phyloP scores from a whole-genome alignment of 2,329 filamentous ascomycete species.

The Diaporthe capsici region DNA sequence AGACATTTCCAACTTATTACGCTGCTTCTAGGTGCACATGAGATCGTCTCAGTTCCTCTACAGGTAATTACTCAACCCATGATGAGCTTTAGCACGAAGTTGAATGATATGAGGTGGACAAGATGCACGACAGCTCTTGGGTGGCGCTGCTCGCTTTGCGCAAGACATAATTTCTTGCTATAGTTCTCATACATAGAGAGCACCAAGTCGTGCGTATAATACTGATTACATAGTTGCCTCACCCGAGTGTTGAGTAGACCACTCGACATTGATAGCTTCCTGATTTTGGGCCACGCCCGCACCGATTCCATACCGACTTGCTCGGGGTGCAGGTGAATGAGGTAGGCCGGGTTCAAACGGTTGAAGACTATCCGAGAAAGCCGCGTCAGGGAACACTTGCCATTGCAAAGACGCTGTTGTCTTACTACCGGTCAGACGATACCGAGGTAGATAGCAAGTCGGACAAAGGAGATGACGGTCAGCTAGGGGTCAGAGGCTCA shows the following conservation, averaged over 20 bases:
- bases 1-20: neutral
- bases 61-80: neutral
- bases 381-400: neutral
- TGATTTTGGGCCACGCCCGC: neutral
- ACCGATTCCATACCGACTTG: neutral
- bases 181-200: no score
- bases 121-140: neutral
- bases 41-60: neutral
- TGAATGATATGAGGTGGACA: neutral
- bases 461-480: neutral
- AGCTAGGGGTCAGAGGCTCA: neutral
- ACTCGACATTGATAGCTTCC: neutral
- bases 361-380: neutral
- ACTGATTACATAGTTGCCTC: neutral
- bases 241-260: no score
- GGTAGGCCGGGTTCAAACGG: no score
- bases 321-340: neutral
- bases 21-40: no score
- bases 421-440: neutral
- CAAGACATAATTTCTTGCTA: neutral
- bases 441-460: neutral
- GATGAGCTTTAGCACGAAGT: no score
- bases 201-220: no score
- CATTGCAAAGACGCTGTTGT: neutral
- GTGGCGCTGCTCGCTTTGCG: no score